Evolutionary conservation across 2,329 filamentous ascomycete genomes (phyloP), one percentile per base, ranked within the genome.

Genomic region (Aquanectria penicillioides): DNA sequence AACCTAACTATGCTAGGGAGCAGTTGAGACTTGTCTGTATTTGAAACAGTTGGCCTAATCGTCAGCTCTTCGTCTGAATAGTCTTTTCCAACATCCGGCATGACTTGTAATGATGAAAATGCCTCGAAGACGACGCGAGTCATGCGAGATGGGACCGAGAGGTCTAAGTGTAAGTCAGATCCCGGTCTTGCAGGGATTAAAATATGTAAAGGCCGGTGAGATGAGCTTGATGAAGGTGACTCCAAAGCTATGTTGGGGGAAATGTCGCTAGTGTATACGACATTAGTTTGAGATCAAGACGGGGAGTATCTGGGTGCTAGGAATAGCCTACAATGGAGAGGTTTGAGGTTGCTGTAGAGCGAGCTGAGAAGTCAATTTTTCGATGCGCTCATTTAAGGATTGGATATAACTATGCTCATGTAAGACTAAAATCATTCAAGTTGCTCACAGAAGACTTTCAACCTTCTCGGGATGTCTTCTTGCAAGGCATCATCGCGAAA

Each of bases 401-500:
- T 44, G 40, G n/a, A 44, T 44, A 15, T 44, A 44, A 9, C 40
- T 44, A 22, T 13, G n/a, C 13, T 29, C 3, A 20, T 15, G 40
- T 44, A 4, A 44, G 40, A 44, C 2, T 43, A 12, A 4, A 12
- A 15, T 4, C 10, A 25, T 15, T 15, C 1, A 3, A 9, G n/a
- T 43, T 13, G n/a, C 29, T 4, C 7, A 9, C 9, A 17, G 23
- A 2, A 29, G 2, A 44, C 26, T 26, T 17, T 8, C 5, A 22
- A 44, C 40, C 40, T 44, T 44, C 40, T 44, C 11, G 40, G 40
- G 22, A 44, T 44, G 11, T 44, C 40, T 20, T 44, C 40, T 44
- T 44, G 40, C 10, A 44, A 44, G 40, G 40, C 40, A 12, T 44
- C 40, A 44, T 44, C 40, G 28, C 40, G 40, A 44, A 44, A 44